Conservation (phyloP, 352 stramenopile genomes). For the Phytophthora hibernalis region DNA sequence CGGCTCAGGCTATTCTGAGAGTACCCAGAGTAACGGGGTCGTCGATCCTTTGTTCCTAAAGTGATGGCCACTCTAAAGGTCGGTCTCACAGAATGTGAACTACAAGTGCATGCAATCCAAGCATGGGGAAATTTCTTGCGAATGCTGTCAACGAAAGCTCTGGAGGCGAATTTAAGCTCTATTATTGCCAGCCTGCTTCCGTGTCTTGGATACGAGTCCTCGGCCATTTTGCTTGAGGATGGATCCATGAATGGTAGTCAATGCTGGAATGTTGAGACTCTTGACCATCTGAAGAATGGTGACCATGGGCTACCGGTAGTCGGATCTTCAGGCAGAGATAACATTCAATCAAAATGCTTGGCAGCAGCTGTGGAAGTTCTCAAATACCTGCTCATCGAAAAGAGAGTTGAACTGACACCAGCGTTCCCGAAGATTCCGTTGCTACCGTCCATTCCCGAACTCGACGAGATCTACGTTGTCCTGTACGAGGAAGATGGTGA, state of each 20-base stretch:
- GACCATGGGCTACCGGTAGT: conserved; percentile 18
- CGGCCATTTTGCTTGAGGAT: conserved; percentile 47
- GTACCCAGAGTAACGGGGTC: conserved; percentile 44
- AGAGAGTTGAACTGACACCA: conserved; percentile 58
- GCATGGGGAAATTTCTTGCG: conserved; percentile 84
- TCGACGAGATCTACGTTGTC: conserved; percentile 68
- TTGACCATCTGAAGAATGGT: conserved; percentile 28
- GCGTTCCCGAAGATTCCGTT: conserved; percentile 76
- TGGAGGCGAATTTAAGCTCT: conserved; percentile 86
- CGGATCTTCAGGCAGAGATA: conserved; percentile 15
- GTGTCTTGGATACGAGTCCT: conserved; percentile 63
- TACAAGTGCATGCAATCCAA: conserved; percentile 69
- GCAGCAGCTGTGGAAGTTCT: conserved; percentile 45
- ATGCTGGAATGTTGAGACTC: conserved; percentile 56
- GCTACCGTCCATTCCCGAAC: conserved; percentile 67
- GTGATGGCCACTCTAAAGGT: conserved; percentile 91
- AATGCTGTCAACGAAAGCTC: conserved; percentile 80
- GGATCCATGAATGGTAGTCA: conserved; percentile 25
- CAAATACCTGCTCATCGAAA: conserved; percentile 83
- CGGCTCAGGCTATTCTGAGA: conserved; percentile 32
- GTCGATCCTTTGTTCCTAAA: conserved; percentile 87
- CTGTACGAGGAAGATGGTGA: conserved; percentile 72
- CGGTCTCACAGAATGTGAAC: conserved; percentile 57
- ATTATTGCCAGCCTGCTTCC: conserved; percentile 89
- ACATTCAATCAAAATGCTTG: conserved; percentile 34